Evolutionary conservation across 2,329 filamentous ascomycete species (phyloP).

Genomic region (Hawksworthiomyces lignivorus): DNA sequence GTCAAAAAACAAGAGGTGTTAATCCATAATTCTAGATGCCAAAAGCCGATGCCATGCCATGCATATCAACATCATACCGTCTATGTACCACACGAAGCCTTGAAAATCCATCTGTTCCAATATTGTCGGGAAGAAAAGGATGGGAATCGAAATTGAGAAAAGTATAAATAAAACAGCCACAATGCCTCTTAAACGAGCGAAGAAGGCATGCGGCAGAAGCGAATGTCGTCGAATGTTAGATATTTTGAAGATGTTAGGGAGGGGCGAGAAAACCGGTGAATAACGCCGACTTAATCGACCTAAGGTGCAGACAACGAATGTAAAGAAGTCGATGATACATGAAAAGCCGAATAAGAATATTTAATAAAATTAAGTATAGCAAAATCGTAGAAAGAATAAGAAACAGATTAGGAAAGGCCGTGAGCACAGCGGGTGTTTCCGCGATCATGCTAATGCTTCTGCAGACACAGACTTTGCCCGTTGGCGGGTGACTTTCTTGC

Average conservation of each 20-base stretch:
- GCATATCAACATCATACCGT: slow-evolving; percentile 41
- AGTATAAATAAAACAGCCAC: slow-evolving; percentile 20
- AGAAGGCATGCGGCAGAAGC: slow-evolving; percentile 16
- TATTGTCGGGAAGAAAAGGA: slow-evolving; percentile 5
- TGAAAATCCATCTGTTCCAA: slow-evolving; percentile 23
- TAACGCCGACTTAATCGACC: too few relatives aligned
- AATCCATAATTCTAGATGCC: slow-evolving; percentile 37
- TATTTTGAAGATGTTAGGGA: not conserved
- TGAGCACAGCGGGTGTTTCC: not conserved
- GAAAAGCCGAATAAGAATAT: not conserved
- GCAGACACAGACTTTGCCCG: slow-evolving; percentile 32
- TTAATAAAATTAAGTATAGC: not conserved
- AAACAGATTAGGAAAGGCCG: not conserved
- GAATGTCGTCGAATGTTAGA: slow-evolving; percentile 15
- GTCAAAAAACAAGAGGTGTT: slow-evolving; percentile 7
- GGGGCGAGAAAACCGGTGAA: not conserved
- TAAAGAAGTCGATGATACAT: slow-evolving; percentile 1
- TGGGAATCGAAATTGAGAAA: slow-evolving; percentile 11
- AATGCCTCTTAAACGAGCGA: slow-evolving; percentile 18
- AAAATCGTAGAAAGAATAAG: not conserved
- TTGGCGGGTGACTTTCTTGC: slow-evolving; percentile 56
- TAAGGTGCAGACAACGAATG: not conserved
- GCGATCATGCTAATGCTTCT: slow-evolving; percentile 15
- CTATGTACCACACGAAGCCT: slow-evolving; percentile 38
- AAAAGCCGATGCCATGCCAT: slow-evolving; percentile 41